phyloP scores from a whole-genome alignment of 208 protist genomes.

The Crithidia mellificae region DNA sequence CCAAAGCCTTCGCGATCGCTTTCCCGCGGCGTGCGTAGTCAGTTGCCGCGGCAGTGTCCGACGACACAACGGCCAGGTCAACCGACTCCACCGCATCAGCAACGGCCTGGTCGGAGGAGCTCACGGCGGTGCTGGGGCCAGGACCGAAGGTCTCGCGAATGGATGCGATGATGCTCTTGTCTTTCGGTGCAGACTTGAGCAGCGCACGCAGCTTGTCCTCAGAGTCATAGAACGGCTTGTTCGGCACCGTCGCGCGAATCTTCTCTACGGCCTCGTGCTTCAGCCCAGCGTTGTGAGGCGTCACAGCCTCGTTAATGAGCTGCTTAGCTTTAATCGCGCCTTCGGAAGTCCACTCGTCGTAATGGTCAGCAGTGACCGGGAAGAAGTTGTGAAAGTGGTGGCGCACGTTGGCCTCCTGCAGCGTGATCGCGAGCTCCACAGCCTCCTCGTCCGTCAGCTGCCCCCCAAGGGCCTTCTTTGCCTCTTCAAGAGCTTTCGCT shows the following conservation, averaged over 20 bases:
- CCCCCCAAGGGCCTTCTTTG: constrained; percentile 63
- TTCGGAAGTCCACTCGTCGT: constrained; percentile 66
- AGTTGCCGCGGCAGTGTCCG: constrained; percentile 54
- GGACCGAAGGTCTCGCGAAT: constrained; percentile 63
- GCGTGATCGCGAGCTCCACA: constrained; percentile 58
- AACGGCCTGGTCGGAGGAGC: constrained; percentile 60
- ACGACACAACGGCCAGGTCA: constrained; percentile 42
- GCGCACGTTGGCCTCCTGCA: constrained; percentile 67
- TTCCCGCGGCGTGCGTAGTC: constrained; percentile 51
- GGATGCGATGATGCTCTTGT: constrained; percentile 55
- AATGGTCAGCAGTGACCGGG: constrained; percentile 45
- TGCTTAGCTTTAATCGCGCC: constrained; percentile 35
- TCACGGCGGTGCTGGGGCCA: constrained; percentile 59
- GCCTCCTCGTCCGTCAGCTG: constrained; percentile 74
- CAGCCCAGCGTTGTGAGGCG: constrained; percentile 38
- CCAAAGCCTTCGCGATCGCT: constrained; percentile 52
- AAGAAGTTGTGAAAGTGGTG: constrained; percentile 89
- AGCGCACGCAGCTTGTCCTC: constrained; percentile 65
- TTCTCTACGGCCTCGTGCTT: constrained; percentile 50
- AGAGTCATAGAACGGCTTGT: constrained; percentile 68
- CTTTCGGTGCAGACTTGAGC: constrained; percentile 54
- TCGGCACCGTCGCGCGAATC: constrained; percentile 49
- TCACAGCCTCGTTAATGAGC: constrained; percentile 49
- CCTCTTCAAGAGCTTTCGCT: constrained; percentile 29
- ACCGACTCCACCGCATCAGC: constrained; percentile 53